These are phyloP conservation scores for Penicillium sp. DNA, from an alignment of 2,329 filamentous ascomycete genomes.

Conservation along the genomic window DNA sequence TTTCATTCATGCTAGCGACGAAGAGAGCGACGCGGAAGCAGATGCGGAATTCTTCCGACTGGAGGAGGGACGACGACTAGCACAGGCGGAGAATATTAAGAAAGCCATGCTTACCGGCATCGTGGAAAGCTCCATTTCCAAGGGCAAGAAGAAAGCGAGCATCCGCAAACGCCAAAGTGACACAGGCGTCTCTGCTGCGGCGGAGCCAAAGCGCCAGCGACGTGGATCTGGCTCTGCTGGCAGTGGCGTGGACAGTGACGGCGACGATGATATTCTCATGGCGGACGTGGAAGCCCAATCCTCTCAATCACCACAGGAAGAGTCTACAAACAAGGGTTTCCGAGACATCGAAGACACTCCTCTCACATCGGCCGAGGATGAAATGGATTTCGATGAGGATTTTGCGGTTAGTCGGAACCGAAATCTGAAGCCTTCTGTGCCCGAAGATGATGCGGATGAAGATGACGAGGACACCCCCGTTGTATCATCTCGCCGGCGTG, in stretches of 20 bases:
- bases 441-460: slow-evolving; percentile 22
- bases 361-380: slow-evolving; percentile 32
- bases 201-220: slow-evolving; percentile 32
- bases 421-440: slow-evolving; percentile 11
- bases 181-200: slow-evolving; percentile 22
- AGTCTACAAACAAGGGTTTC: slow-evolving; percentile 16
- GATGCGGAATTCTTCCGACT: slow-evolving; percentile 73
- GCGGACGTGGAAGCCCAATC: slow-evolving; percentile 22
- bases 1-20: slow-evolving; percentile 80
- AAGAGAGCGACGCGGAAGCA: slow-evolving; percentile 78
- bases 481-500: slow-evolving; percentile 35
- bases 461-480: slow-evolving; percentile 35
- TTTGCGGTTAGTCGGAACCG: slow-evolving; percentile 32
- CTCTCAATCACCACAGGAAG: slow-evolving; percentile 13
- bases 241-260: slow-evolving; percentile 19
- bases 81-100: slow-evolving; percentile 51
- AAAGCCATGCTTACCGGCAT: slow-evolving; percentile 48
- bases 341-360: slow-evolving; percentile 24
- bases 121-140: slow-evolving; percentile 27
- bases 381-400: slow-evolving; percentile 36
- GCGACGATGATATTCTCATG: slow-evolving; percentile 36
- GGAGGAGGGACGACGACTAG: slow-evolving; percentile 67
- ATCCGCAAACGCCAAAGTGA: slow-evolving; percentile 33
- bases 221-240: slow-evolving; percentile 19
- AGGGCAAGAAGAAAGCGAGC: slow-evolving; percentile 27